Evolutionary conservation across 805 yeast genomes (phyloP).

Genomic region (Deakozyma indianensis): DNA sequence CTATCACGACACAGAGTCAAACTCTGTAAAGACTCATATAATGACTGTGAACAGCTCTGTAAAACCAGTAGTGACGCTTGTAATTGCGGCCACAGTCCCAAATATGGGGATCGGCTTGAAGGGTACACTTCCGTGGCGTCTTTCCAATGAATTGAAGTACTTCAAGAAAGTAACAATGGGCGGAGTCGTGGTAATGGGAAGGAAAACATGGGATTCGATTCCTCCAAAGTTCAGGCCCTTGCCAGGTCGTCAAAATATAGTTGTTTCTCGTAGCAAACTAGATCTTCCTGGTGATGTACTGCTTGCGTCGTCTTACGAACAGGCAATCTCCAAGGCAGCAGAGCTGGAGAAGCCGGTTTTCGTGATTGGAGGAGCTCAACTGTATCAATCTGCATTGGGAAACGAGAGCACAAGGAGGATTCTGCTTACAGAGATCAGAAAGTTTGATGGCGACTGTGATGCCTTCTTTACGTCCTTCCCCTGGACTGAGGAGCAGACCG

Average conservation of each 20-base stretch:
- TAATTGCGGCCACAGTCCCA: constrained; percentile 81
- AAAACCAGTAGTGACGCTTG: constrained; percentile 29
- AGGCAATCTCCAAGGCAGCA: constrained; percentile 23
- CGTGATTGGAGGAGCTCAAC: constrained; percentile 86
- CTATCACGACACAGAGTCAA: too few species aligned
- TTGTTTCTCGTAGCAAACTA: constrained; percentile 40
- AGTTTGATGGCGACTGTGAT: constrained; percentile 39
- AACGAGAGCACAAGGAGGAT: constrained; percentile 36
- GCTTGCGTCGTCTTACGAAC: constrained; percentile 29
- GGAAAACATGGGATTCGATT: constrained; percentile 91
- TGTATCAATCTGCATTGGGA: constrained; percentile 45
- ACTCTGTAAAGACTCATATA: too few species aligned
- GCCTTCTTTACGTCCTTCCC: constrained; percentile 36
- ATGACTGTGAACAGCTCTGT: not conserved
- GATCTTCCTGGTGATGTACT: constrained; percentile 16
- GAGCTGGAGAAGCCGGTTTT: constrained; percentile 38
- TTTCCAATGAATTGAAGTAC: constrained; percentile 71
- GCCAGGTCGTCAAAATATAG: constrained; percentile 57
- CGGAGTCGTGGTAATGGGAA: constrained; percentile 74
- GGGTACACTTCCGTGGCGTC: constrained; percentile 79
- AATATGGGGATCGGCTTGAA: constrained; percentile 70
- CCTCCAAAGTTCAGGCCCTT: constrained; percentile 77
- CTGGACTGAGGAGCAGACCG: constrained; percentile 4
- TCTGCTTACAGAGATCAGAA: constrained; percentile 55
- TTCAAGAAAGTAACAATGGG: constrained; percentile 57